Base-by-base conservation (phyloP, 108 stramenopile genomes). In the Cyclotella distinguenda region DNA sequence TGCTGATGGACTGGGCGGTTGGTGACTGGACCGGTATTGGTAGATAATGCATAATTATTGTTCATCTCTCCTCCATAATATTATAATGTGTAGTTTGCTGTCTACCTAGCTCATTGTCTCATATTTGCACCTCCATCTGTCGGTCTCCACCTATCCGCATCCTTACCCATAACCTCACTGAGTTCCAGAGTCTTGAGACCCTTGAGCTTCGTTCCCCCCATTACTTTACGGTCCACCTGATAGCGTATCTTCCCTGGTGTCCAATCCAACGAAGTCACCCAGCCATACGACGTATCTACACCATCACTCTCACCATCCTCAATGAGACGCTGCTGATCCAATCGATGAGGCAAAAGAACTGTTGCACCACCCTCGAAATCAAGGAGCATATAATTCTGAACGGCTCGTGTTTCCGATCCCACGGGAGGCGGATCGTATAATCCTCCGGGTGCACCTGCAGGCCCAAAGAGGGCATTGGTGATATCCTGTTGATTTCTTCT, bases 261-360 rank as follows among this genome's bases (percentile, higher is more conserved):
- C 93, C 93, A 95, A 71, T 95, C 93, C 47, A 95, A 77, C n/a
- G 61, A 74, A 8, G 82, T 86, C 15, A 91, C 90, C 89, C 89
- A 91, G 4, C 89, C 90, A 28, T 33, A 42, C 10, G 13, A 2
- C 19, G n/a, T n/a, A n/a, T n/a, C n/a, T n/a, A 33, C 16, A 36
- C 1, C 13, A 30, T 18, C 10, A 54, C 22, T 35, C 0, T 52
- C 62, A 53, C 64, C 68, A 4, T 63, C 76, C 19, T 66, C 65
- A 23, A 4, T 21, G 1, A 62, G 36, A 19, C 51, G 54, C 65
- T 85, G 74, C 70, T 91, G 93, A 62, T 91, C 84, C 52, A 95
- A 75, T 26, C 60, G 38, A 63, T 79, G 84, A 5, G 93, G 93
- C 32, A 95, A 72, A 8, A 95, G 60, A 9, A 80, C 73, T 34